A percentile compares a stretch with the other conserved stretches of the same genome.
phyloP scores from a whole-genome alignment of 2,329 filamentous ascomycete species.

The Colletotrichum lini region DNA sequence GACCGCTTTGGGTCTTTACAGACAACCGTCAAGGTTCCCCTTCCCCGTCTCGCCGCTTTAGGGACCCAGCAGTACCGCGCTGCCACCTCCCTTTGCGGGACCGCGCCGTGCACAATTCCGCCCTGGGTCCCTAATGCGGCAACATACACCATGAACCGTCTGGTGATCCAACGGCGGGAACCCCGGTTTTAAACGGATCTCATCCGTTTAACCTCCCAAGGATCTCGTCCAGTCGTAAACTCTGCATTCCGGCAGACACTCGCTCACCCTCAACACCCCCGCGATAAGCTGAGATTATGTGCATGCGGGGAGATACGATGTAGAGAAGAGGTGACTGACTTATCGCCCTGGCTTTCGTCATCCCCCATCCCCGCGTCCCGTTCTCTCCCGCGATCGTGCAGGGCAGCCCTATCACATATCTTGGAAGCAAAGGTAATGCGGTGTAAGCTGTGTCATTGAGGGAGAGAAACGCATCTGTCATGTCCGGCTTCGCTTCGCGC shows the following conservation, averaged over 20 bases:
- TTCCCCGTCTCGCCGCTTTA: not conserved
- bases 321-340: not conserved
- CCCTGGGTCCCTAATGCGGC: constrained; percentile 11
- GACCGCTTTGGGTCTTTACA: not conserved
- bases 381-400: not conserved
- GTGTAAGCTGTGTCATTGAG: not conserved
- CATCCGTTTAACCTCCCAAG: not conserved
- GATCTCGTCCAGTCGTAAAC: not conserved
- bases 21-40: not conserved
- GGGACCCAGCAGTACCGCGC: constrained; percentile 12
- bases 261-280: not conserved
- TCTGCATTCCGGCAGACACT: not conserved
- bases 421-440: not conserved
- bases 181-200: not conserved
- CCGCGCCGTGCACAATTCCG: constrained; percentile 25
- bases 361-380: not conserved
- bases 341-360: not conserved
- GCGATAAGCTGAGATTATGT: constrained; percentile 7
- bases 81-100: constrained; percentile 25
- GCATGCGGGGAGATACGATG: not conserved
- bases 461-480: not conserved
- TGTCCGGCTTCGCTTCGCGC: constrained; percentile 10
- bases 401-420: constrained; percentile 11
- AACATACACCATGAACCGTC: not conserved
- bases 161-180: constrained; percentile 1